These are phyloP conservation scores for Vitellaria paradoxa DNA, from an alignment of 179 eudicot species.

Conservation along the genomic window DNA sequence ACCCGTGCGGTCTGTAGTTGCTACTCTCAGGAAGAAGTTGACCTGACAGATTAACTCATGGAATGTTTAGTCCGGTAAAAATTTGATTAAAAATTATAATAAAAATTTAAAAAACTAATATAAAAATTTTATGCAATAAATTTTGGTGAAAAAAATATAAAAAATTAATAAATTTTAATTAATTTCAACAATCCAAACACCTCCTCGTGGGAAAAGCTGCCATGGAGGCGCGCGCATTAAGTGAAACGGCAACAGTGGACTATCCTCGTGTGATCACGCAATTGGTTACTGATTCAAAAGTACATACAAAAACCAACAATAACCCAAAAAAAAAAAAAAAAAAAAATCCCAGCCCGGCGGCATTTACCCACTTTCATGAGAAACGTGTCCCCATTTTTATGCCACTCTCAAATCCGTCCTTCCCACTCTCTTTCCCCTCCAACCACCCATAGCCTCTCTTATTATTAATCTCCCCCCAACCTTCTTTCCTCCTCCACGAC, in stretches of 20 bases:
- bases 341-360: neutral
- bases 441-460: neutral
- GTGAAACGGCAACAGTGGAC: neutral
- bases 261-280: slow-evolving; percentile 43
- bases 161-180: too few relatives aligned
- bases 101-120: too few relatives aligned
- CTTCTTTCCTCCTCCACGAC: neutral
- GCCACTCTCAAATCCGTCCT: neutral
- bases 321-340: neutral
- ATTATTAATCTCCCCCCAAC: neutral
- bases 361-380: slow-evolving; percentile 44
- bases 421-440: slow-evolving; percentile 13
- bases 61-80: too few relatives aligned
- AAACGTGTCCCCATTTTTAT: slow-evolving; percentile 30
- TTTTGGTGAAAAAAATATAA: too few relatives aligned
- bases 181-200: too few relatives aligned
- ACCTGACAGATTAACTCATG: too few relatives aligned
- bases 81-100: too few relatives aligned
- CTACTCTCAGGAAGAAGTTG: too few relatives aligned
- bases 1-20: too few relatives aligned
- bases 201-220: too few relatives aligned
- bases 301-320: neutral
- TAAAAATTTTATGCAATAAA: too few relatives aligned
- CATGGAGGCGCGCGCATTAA: neutral
- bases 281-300: slow-evolving; percentile 26